A percentile compares a stretch with the other conserved stretches of the same genome.
Evolutionary conservation across 2,329 filamentous ascomycete species (phyloP).

Genomic region (Lachnum nothofagi): DNA sequence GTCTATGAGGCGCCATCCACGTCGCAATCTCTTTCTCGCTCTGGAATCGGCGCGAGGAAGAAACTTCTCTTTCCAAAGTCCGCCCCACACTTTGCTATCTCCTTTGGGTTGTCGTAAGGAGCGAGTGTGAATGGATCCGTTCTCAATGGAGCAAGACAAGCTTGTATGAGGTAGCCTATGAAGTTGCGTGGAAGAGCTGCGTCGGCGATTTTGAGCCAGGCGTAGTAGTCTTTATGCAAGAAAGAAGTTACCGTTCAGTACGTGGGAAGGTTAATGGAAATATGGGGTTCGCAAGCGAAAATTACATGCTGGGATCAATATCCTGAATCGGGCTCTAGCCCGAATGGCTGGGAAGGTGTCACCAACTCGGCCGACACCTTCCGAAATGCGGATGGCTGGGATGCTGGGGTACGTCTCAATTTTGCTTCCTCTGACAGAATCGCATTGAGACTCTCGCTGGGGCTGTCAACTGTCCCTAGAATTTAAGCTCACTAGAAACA

Average conservation of each 20-base stretch:
- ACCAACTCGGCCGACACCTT: too few relatives aligned
- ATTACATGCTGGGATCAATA: too few relatives aligned
- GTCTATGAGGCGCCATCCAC: constrained; percentile 25
- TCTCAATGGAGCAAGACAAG: constrained; percentile 20
- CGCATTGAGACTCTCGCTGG: too few relatives aligned
- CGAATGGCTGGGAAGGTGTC: too few relatives aligned
- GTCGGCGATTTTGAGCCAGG: constrained; percentile 24
- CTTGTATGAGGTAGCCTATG: constrained; percentile 22
- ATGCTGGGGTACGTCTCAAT: too few relatives aligned
- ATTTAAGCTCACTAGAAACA: too few relatives aligned
- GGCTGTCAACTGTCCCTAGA: too few relatives aligned
- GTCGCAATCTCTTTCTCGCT: constrained; percentile 19
- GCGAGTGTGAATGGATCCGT: constrained; percentile 17
- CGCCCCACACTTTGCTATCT: constrained; percentile 22
- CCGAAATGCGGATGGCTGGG: too few relatives aligned
- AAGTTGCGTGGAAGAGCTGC: constrained; percentile 23
- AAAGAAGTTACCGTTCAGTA: neutral
- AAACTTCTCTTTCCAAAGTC: constrained; percentile 13
- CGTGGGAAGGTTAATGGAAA: neutral
- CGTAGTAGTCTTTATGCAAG: constrained; percentile 19
- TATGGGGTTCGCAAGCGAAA: neutral
- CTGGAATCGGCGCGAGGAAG: constrained; percentile 13
- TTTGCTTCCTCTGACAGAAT: too few relatives aligned
- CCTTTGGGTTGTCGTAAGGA: constrained; percentile 21
- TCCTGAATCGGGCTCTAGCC: too few relatives aligned